Percentiles rank a stretch among this genome's conserved stretches.
These are phyloP conservation scores for Medicago truncatula DNA, from an alignment of 306 rosid species.

Conservation along the genomic window MtrunA17r5.0-ANR NC_053042.1:42689501-42690000, in stretches of 20 bases:
- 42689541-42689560: constrained; percentile 40
- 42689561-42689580: constrained; percentile 15
- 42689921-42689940: background rate
- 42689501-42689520: constrained; percentile 42
- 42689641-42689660: no score
- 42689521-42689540: constrained; percentile 36
- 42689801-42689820: constrained; percentile 29
- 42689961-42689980: background rate
- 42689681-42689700: no score
- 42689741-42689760: background rate
- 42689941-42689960: background rate
- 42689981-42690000: constrained; percentile 23
- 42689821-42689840: constrained; percentile 18
- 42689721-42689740: background rate
- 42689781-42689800: background rate
- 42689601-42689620: background rate
- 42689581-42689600: background rate
- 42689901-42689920: background rate
- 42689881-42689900: constrained; percentile 29
- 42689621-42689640: background rate
- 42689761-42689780: background rate
- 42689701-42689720: no score
- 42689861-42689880: constrained; percentile 12
- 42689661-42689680: no score
- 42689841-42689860: background rate